phyloP scores from a whole-genome alignment of 2,329 filamentous ascomycete species.

The Fusarium sp. region DNA sequence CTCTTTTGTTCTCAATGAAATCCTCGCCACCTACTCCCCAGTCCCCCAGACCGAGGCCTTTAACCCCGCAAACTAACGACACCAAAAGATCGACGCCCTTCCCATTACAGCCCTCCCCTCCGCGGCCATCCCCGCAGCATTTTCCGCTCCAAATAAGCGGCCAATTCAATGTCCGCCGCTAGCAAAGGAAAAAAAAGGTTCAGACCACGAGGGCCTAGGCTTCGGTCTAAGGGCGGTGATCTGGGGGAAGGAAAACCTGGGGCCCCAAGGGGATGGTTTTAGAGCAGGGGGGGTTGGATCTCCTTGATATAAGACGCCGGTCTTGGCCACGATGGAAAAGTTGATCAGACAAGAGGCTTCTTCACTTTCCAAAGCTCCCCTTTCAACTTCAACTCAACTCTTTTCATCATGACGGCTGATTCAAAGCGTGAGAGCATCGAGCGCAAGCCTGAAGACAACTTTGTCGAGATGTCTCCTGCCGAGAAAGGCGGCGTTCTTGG shows the following conservation, averaged over 20 bases:
- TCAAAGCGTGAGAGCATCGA: conserved; percentile 39
- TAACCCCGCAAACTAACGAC: neutral
- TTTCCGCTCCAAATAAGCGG: neutral
- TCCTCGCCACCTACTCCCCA: neutral
- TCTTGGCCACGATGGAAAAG: neutral
- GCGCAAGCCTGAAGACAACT: conserved; percentile 39
- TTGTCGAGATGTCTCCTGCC: conserved; percentile 36
- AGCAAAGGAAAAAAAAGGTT: neutral
- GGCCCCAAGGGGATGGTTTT: conserved; percentile 18
- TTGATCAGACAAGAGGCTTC: neutral
- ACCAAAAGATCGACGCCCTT: neutral
- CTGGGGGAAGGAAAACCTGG: conserved; percentile 31
- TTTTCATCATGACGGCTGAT: conserved; percentile 26
- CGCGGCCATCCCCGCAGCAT: neutral
- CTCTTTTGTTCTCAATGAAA: neutral
- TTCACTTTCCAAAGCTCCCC: neutral
- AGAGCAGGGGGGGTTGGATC: neutral
- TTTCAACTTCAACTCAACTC: neutral
- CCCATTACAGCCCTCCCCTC: neutral
- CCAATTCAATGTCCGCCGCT: conserved; percentile 28
- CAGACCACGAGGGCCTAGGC: neutral
- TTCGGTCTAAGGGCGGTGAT: conserved; percentile 7
- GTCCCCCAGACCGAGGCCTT: neutral
- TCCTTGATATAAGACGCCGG: conserved; percentile 13
- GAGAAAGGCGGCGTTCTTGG: conserved; percentile 41